A percentile compares a stretch with the other conserved stretches of the same genome.
These are phyloP conservation scores for Ambrosiella cleistominuta DNA, from an alignment of 2,329 filamentous ascomycete genomes.

Conservation along the genomic window DNA sequence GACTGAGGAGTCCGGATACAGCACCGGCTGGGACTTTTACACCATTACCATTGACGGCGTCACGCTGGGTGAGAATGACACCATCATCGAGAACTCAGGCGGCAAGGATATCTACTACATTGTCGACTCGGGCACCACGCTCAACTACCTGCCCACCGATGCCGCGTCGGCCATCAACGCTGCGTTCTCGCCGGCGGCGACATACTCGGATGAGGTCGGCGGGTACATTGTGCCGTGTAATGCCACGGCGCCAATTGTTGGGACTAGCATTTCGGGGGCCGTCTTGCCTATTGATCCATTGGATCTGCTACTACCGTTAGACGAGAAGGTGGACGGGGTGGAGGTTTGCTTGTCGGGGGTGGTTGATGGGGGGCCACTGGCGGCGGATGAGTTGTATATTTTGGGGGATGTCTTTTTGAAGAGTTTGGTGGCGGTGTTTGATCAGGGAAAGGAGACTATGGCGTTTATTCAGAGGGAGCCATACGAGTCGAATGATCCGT, in stretches of 20 bases:
- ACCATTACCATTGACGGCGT: conserved; percentile 16
- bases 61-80: conserved; percentile 5
- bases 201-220: conserved; percentile 15
- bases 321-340: background rate
- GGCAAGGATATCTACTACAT: conserved; percentile 12
- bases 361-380: conserved; percentile 4
- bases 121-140: conserved; percentile 18
- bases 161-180: conserved; percentile 18
- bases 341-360: background rate
- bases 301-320: conserved; percentile 4
- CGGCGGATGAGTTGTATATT: conserved; percentile 26
- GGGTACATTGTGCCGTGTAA: conserved; percentile 17
- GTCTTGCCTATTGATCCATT: conserved; percentile 5
- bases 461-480: conserved; percentile 21
- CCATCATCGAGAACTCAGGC: conserved; percentile 13
- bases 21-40: conserved; percentile 5
- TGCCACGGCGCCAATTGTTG: conserved; percentile 18
- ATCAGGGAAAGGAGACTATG: conserved; percentile 27
- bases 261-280: conserved; percentile 17
- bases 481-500: conserved; percentile 6
- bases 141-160: conserved; percentile 17
- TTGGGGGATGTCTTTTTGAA: conserved; percentile 32
- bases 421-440: conserved; percentile 31
- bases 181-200: conserved; percentile 15
- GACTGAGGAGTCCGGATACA: conserved; percentile 2